Percentiles rank a stretch among this genome's conserved stretches.
These are phyloP conservation scores for Neurospora sp. DNA, from an alignment of 495 filamentous ascomycete species.

Conservation along the genomic window DNA sequence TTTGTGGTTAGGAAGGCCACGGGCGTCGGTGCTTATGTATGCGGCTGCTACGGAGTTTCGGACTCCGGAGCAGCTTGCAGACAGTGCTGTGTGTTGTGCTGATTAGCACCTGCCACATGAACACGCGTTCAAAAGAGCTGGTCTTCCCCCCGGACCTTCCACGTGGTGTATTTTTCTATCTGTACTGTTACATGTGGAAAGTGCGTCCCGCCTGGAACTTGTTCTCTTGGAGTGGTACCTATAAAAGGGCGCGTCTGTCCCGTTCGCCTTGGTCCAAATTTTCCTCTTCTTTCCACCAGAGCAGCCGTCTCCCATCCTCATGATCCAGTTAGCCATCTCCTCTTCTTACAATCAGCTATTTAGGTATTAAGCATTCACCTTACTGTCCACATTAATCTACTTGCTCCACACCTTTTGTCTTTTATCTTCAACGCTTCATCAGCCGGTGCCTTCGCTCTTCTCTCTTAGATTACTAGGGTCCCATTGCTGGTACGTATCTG, in stretches of 20 bases:
- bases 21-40: background rate
- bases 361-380: background rate
- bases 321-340: background rate
- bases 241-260: background rate
- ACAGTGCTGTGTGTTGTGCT: background rate
- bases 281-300: background rate
- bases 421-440: background rate
- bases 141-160: background rate
- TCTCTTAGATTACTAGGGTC: background rate
- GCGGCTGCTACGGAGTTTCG: background rate
- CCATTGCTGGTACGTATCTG: background rate
- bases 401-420: background rate
- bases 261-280: background rate
- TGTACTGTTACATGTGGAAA: background rate
- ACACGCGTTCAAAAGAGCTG: background rate
- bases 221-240: background rate
- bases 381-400: background rate
- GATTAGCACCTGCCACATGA: background rate
- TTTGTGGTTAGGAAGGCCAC: background rate
- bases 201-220: background rate
- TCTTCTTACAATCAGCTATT: background rate
- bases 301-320: background rate
- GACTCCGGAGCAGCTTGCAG: background rate
- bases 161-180: background rate
- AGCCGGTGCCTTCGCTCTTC: background rate